These are phyloP conservation scores for Melampsora medusae DNA, from an alignment of 1,284 basidiomycete species.

Conservation along the genomic window DNA sequence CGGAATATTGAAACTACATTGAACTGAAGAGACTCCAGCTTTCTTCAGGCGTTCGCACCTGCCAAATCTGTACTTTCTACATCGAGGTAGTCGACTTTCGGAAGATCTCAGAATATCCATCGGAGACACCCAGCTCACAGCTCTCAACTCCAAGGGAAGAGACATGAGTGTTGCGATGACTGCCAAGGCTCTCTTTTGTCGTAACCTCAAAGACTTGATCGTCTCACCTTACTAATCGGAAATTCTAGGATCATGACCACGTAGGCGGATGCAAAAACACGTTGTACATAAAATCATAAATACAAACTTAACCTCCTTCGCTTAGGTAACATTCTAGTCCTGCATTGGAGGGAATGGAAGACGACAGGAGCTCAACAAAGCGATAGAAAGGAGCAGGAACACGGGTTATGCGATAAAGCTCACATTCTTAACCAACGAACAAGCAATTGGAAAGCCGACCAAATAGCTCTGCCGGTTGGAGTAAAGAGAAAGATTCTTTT, in stretches of 20 bases:
- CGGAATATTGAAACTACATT: no score
- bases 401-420: not conserved
- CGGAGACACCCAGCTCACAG: no score
- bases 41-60: no score
- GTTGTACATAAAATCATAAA: not conserved
- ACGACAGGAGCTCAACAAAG: not conserved
- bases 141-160: no score
- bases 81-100: no score
- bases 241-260: not conserved
- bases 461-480: constrained; percentile 8
- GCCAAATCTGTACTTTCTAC: no score
- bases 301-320: constrained; percentile 1
- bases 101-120: no score
- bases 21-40: no score
- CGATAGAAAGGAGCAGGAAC: not conserved
- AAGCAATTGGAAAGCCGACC: constrained; percentile 1
- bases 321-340: not conserved
- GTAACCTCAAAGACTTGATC: no score
- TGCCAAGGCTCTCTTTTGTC: no score
- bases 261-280: not conserved
- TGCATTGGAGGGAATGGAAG: constrained; percentile 1
- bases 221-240: no score
- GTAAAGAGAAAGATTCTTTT: constrained; percentile 3
- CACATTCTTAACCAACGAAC: not conserved
- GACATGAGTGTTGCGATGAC: no score